phyloP scores from a whole-genome alignment of 768 basidiomycete species.

The Lactarius psammicola region DNA sequence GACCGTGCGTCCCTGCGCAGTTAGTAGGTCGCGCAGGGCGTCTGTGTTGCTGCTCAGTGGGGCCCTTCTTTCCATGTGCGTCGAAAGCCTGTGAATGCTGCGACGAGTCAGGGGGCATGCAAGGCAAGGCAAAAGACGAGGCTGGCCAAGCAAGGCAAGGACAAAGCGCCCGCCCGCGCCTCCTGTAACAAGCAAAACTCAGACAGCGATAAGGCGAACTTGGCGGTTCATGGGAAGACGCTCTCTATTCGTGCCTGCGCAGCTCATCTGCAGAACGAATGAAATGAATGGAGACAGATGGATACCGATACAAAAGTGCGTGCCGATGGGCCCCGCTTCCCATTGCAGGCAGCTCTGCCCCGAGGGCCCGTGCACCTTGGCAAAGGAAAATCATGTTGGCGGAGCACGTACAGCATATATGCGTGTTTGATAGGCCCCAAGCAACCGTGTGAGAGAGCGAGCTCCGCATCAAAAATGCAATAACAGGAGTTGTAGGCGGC shows the following conservation, averaged over 20 bases:
- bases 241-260: constrained; percentile 11
- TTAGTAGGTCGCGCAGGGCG: not conserved
- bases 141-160: not conserved
- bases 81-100: not conserved
- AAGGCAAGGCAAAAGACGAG: not conserved
- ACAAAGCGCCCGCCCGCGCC: not conserved
- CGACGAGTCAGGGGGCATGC: not conserved
- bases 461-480: not conserved
- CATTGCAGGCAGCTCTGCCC: constrained; percentile 8
- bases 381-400: constrained; percentile 5
- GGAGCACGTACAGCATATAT: not conserved
- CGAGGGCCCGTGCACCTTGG: not conserved
- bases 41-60: not conserved
- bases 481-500: not conserved
- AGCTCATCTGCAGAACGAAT: constrained; percentile 4
- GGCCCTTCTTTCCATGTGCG: not conserved
- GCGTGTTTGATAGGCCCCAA: not conserved
- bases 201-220: not conserved
- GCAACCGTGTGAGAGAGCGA: constrained; percentile 10
- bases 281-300: not conserved
- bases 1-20: not conserved
- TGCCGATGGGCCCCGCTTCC: not conserved
- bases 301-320: not conserved
- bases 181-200: not conserved
- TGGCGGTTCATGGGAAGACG: not conserved